Evolutionary conservation across 1,284 basidiomycete species (phyloP).

Genomic region (Ceratobasidium sp.): DNA sequence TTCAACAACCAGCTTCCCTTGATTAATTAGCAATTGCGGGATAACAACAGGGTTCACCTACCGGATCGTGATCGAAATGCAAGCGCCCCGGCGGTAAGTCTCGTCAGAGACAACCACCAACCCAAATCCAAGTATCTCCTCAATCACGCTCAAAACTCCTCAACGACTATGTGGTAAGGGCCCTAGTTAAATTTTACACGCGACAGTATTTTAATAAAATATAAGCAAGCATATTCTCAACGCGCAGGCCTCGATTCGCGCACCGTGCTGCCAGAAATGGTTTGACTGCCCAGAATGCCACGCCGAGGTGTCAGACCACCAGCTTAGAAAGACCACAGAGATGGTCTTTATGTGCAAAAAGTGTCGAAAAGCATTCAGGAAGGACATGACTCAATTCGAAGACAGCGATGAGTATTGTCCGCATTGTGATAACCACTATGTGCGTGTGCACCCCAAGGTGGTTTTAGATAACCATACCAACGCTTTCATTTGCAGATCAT

Average conservation of each 20-base stretch:
- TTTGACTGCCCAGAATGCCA: constrained; percentile 97
- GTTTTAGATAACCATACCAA: not conserved
- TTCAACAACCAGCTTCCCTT: no score
- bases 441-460: constrained; percentile 56
- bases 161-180: constrained; percentile 5
- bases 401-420: constrained; percentile 98
- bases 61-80: no score
- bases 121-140: no score
- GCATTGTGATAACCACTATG: constrained; percentile 97
- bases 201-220: not conserved
- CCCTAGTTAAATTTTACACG: not conserved
- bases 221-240: constrained; percentile 90
- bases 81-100: no score
- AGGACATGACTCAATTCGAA: constrained; percentile 90
- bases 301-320: constrained; percentile 80
- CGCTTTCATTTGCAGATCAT: constrained; percentile 69
- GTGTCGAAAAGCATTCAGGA: constrained; percentile 96
- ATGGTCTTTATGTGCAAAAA: constrained; percentile 98
- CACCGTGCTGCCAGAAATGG: constrained; percentile 95
- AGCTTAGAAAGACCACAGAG: constrained; percentile 78
- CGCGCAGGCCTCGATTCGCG: constrained; percentile 90
- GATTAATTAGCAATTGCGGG: no score
- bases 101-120: not conserved
- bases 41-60: no score
- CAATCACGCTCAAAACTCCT: not conserved